Conservation (phyloP, 129 eudicot species). For the Solidago caesia region DNA sequence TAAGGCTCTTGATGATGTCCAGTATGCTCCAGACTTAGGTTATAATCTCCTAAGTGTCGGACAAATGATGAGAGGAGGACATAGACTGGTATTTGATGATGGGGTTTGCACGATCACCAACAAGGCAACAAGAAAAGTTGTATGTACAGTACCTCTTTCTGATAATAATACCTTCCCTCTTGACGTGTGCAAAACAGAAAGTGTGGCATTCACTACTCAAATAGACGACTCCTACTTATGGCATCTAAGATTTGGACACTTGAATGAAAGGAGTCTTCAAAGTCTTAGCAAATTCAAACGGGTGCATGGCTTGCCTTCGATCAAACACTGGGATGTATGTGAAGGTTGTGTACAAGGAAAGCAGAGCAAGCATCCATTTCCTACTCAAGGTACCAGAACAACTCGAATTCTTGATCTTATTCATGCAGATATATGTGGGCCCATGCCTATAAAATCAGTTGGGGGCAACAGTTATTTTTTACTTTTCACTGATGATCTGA, state of each 20-base stretch:
- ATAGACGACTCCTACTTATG: neutral
- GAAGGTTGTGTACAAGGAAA: slow-evolving; percentile 4
- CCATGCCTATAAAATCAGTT: neutral
- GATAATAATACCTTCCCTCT: neutral
- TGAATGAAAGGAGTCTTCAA: neutral
- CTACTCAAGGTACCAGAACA: neutral
- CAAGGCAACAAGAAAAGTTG: neutral
- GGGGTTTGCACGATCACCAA: neutral
- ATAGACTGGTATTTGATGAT: neutral
- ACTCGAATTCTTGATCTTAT: neutral
- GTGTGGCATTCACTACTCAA: neutral
- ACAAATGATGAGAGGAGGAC: neutral
- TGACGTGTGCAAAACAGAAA: neutral
- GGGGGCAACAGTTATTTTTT: neutral
- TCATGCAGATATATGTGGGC: neutral
- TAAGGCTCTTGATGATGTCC: neutral
- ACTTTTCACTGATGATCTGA: neutral
- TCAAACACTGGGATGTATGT: neutral
- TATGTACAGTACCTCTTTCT: neutral
- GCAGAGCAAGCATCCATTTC: neutral
- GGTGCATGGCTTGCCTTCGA: neutral
- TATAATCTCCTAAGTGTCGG: neutral
- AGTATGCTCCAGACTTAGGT: neutral
- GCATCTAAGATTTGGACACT: slow-evolving; percentile 7
- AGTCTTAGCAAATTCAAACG: neutral